These are phyloP conservation scores for Ziziphus jujuba DNA, from an alignment of 306 rosid genomes.

Conservation along the genomic window DNA sequence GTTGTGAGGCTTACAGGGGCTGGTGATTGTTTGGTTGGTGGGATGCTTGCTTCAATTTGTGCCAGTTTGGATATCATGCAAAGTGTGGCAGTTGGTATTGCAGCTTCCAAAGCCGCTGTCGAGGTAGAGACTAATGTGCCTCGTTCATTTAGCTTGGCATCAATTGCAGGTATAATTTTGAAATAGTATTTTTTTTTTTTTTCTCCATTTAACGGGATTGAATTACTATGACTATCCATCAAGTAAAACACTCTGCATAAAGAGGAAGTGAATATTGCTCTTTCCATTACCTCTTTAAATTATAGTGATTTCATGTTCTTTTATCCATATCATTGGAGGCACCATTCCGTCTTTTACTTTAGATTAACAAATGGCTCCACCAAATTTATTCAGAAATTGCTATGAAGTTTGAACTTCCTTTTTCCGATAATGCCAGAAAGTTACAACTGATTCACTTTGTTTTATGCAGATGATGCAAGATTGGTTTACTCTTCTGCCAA, in stretches of 20 bases:
- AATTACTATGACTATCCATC: too few species aligned
- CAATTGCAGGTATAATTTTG: slow-evolving; percentile 52
- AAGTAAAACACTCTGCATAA: neutral
- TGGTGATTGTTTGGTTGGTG: slow-evolving; percentile 97
- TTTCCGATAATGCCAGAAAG: neutral
- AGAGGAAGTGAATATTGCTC: slow-evolving; percentile 5
- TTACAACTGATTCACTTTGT: neutral
- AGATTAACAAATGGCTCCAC: neutral
- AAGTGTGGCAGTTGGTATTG: slow-evolving; percentile 82
- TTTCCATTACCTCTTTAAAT: neutral
- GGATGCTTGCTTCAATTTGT: slow-evolving; percentile 64
- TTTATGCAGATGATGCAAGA: slow-evolving; percentile 40
- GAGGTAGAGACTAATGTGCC: slow-evolving; percentile 82
- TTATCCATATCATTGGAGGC: neutral
- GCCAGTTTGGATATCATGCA: slow-evolving; percentile 77
- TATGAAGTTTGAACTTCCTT: neutral
- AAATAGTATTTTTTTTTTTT: neutral
- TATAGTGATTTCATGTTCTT: neutral
- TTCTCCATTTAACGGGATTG: neutral
- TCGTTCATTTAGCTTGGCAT: slow-evolving; percentile 41
- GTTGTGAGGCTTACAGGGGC: slow-evolving; percentile 85
- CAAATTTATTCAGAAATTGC: neutral
- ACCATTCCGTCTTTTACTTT: neutral
- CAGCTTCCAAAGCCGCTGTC: slow-evolving; percentile 80
- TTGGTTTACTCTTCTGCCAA: slow-evolving; percentile 33